These are phyloP conservation scores for Hypoxylon lienhwacheense DNA, from an alignment of 495 filamentous ascomycete species.

Conservation along the genomic window DNA sequence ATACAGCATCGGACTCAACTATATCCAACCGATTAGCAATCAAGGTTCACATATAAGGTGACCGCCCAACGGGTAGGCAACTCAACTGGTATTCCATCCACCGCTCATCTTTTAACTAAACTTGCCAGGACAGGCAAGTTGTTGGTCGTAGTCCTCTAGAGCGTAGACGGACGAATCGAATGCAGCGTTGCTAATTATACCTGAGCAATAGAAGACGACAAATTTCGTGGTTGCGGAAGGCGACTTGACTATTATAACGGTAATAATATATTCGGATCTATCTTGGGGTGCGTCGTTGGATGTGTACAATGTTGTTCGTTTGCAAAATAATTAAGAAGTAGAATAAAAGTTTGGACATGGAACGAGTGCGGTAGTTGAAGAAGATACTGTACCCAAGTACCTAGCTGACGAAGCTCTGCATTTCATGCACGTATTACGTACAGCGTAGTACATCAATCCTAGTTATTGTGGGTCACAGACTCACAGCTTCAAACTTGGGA, in stretches of 20 bases:
- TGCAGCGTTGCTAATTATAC: no score
- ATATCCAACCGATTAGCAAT: constrained; percentile 50
- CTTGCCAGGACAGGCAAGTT: constrained; percentile 27
- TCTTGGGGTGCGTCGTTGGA: not conserved
- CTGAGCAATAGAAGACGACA: no score
- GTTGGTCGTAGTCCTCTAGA: constrained; percentile 8
- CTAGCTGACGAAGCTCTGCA: constrained; percentile 23
- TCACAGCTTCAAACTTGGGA: no score
- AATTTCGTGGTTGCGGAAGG: no score
- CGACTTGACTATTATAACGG: no score
- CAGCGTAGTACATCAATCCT: constrained; percentile 6
- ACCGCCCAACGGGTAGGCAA: constrained; percentile 6
- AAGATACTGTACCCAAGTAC: constrained; percentile 1
- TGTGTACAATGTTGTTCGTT: not conserved
- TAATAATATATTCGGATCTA: no score
- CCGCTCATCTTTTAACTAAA: constrained; percentile 53
- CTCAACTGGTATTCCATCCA: constrained; percentile 61
- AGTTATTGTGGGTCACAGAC: constrained; percentile 13
- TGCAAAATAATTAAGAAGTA: constrained; percentile 3
- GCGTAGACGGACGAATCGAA: not conserved
- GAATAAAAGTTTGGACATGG: constrained; percentile 7
- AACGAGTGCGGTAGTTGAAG: constrained; percentile 3
- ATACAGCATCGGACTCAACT: constrained; percentile 93
- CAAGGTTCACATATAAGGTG: not conserved
- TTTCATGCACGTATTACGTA: no score